Evolutionary conservation across 805 yeast genomes (phyloP).

Genomic region (Yarrowia hollandica): DNA sequence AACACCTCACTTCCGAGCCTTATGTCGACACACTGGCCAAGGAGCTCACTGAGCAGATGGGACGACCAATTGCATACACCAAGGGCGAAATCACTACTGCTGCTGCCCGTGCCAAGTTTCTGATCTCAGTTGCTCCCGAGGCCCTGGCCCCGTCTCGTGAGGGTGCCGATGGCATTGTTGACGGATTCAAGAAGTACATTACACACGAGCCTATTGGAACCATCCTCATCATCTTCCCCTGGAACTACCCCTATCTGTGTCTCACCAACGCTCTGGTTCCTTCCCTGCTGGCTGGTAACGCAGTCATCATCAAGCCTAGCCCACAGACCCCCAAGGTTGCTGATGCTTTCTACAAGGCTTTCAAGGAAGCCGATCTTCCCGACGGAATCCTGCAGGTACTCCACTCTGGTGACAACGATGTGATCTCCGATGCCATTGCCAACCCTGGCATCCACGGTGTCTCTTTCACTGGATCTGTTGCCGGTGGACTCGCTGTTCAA

Average conservation of each 20-base stretch:
- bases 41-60: constrained; percentile 42
- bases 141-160: constrained; percentile 37
- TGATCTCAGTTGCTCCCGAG: constrained; percentile 40
- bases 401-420: constrained; percentile 67
- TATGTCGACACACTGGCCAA: constrained; percentile 36
- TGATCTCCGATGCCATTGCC: constrained; percentile 65
- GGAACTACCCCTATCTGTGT: constrained; percentile 91
- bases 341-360: constrained; percentile 61
- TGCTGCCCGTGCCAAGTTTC: constrained; percentile 36
- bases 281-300: constrained; percentile 81
- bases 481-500: constrained; percentile 68
- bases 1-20: constrained; percentile 35
- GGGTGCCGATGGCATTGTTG: constrained; percentile 36
- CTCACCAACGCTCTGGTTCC: constrained; percentile 88
- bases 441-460: constrained; percentile 74
- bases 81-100: constrained; percentile 41
- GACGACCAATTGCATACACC: constrained; percentile 41
- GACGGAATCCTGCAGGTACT: constrained; percentile 77
- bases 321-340: constrained; percentile 87
- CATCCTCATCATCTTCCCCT: constrained; percentile 85
- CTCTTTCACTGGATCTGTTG: constrained; percentile 89
- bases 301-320: constrained; percentile 81
- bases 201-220: constrained; percentile 81
- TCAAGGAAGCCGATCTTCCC: constrained; percentile 78
- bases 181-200: constrained; percentile 39